These are phyloP conservation scores for Hypoxylon sp. DNA, from an alignment of 2,329 filamentous ascomycete species.

Conservation along the genomic window DNA sequence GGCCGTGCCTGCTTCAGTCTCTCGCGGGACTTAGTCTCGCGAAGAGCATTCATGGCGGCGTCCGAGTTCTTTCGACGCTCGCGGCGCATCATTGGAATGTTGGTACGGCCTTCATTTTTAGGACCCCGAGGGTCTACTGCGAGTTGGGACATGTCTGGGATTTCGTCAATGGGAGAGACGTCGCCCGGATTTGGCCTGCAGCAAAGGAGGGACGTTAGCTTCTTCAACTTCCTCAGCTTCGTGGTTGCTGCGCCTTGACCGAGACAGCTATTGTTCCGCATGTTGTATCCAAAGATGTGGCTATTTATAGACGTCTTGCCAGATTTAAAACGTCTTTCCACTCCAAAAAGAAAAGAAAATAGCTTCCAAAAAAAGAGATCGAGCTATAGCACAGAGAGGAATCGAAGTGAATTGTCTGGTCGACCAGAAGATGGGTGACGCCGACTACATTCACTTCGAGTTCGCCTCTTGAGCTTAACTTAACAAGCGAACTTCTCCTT, in stretches of 20 bases:
- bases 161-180: constrained; percentile 69
- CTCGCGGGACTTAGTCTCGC: constrained; percentile 59
- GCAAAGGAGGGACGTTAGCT: constrained; percentile 49
- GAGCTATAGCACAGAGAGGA: constrained; percentile 19
- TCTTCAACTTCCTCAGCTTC: constrained; percentile 28
- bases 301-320: constrained; percentile 16
- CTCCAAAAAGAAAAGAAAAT: constrained; percentile 21
- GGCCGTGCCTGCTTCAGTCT: constrained; percentile 54
- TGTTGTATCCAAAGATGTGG: constrained; percentile 25
- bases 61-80: constrained; percentile 64
- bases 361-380: constrained; percentile 28
- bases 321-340: constrained; percentile 24
- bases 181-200: constrained; percentile 55
- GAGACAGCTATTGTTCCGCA: constrained; percentile 22
- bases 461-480: not conserved
- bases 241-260: constrained; percentile 10
- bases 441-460: constrained; percentile 26
- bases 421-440: constrained; percentile 9
- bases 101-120: constrained; percentile 55
- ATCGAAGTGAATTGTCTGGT: constrained; percentile 8
- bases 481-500: constrained; percentile 6
- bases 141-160: constrained; percentile 56
- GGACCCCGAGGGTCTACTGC: constrained; percentile 44
- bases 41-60: constrained; percentile 55
- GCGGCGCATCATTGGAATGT: constrained; percentile 68